These are phyloP conservation scores for Kentomonas sorsogonicus DNA, from an alignment of 208 protist species.

Conservation along the genomic window DNA sequence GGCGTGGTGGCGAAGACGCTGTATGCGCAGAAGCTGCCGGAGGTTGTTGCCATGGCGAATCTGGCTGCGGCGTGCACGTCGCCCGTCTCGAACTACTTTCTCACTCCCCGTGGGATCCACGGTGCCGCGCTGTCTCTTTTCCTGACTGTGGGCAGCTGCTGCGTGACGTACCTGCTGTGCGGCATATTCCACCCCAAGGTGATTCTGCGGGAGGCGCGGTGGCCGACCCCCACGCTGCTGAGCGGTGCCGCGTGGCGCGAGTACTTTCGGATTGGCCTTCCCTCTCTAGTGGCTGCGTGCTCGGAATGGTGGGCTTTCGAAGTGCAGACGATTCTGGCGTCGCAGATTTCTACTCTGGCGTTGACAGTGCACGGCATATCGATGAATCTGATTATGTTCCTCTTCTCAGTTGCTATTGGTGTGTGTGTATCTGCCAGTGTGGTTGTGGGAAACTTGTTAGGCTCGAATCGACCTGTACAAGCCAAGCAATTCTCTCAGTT, in stretches of 20 bases:
- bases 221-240: slow-evolving; percentile 48
- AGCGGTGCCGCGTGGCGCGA: slow-evolving; percentile 29
- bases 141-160: slow-evolving; percentile 28
- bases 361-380: slow-evolving; percentile 48
- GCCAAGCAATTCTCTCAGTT: slow-evolving; percentile 51
- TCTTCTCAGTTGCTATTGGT: slow-evolving; percentile 64
- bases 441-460: slow-evolving; percentile 60
- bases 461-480: slow-evolving; percentile 26
- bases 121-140: slow-evolving; percentile 39
- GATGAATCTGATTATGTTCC: slow-evolving; percentile 46
- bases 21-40: slow-evolving; percentile 49
- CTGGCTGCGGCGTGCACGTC: slow-evolving; percentile 35
- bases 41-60: slow-evolving; percentile 45
- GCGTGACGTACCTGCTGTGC: slow-evolving; percentile 31
- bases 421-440: slow-evolving; percentile 56
- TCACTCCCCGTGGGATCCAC: slow-evolving; percentile 48
- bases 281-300: slow-evolving; percentile 49
- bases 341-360: slow-evolving; percentile 29
- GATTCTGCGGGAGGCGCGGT: slow-evolving; percentile 38
- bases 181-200: slow-evolving; percentile 45
- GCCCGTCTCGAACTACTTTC: slow-evolving; percentile 48
- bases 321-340: slow-evolving; percentile 49
- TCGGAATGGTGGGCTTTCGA: slow-evolving; percentile 80
- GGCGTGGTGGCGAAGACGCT: slow-evolving; percentile 59
- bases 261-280: slow-evolving; percentile 51